These are phyloP conservation scores for Paramecium caudatum DNA, from an alignment of 73 alveolate species.

Conservation along the genomic window DNA sequence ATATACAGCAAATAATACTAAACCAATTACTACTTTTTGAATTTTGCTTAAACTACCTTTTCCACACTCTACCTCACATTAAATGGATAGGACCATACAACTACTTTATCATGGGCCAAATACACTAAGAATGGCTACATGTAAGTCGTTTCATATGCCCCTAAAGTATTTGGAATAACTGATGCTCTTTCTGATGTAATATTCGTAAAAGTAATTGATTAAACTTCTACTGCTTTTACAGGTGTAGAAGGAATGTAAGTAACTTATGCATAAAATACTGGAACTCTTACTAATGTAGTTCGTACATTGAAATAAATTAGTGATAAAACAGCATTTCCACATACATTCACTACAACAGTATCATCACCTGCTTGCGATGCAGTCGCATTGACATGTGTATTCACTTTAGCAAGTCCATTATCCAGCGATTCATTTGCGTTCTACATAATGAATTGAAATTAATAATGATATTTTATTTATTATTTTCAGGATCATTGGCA, in stretches of 20 bases:
- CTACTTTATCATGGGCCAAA: background rate
- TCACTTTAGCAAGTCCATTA: background rate
- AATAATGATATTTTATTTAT: background rate
- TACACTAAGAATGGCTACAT: conserved; percentile 32
- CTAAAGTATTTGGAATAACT: background rate
- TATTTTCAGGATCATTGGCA: background rate
- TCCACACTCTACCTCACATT: background rate
- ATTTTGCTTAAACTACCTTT: conserved; percentile 53
- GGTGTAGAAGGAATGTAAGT: background rate
- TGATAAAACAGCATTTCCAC: background rate
- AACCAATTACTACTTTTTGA: conserved; percentile 18
- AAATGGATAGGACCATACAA: conserved; percentile 23
- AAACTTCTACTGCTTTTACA: background rate
- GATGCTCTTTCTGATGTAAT: conserved; percentile 19
- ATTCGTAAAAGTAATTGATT: background rate
- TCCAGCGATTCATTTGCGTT: background rate
- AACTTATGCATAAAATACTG: background rate
- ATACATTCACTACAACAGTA: background rate
- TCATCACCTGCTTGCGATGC: conserved; percentile 4
- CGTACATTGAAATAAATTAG: background rate
- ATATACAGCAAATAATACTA: background rate
- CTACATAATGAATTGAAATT: conserved; percentile 17
- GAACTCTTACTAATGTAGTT: background rate
- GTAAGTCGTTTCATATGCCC: conserved; percentile 25
- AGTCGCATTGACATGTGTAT: background rate